phyloP scores from a whole-genome alignment of 257 asterid genomes.

The Apocynum venetum region DNA sequence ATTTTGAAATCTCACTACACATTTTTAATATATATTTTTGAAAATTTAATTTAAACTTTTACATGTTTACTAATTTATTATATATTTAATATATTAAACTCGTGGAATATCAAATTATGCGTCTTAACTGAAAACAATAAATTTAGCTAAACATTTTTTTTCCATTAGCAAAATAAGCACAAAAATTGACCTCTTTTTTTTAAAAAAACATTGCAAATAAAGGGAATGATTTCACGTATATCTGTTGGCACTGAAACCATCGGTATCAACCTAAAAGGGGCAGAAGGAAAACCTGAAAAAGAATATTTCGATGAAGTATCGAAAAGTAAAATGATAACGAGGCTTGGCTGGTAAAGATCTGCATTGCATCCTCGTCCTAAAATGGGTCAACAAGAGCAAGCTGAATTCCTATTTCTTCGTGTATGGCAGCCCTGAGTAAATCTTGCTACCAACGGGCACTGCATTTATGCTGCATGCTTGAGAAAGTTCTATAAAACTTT shows the following conservation, averaged over 20 bases:
- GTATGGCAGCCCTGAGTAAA: not conserved
- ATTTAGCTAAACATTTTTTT: no score
- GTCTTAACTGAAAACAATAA: no score
- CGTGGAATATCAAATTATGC: no score
- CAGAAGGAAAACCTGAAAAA: not conserved
- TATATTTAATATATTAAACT: no score
- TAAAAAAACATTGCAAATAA: not conserved
- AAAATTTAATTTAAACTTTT: no score
- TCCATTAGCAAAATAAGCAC: not conserved
- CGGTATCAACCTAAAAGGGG: not conserved
- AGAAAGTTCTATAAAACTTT: constrained; percentile 41
- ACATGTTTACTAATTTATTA: no score
- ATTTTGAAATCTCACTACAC: no score
- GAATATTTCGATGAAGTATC: not conserved
- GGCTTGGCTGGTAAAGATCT: not conserved
- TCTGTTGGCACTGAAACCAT: not conserved
- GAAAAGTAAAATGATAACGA: no score
- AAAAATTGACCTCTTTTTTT: not conserved
- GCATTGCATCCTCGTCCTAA: not conserved
- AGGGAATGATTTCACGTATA: not conserved
- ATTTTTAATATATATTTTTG: no score
- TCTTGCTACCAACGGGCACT: not conserved
- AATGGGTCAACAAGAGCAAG: not conserved
- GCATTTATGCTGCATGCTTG: not conserved
- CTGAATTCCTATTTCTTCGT: not conserved